A percentile compares a stretch with the other conserved stretches of the same genome.
These are phyloP conservation scores for Fistulinella prunicolor DNA, from an alignment of 768 basidiomycete species.

Conservation along the genomic window DNA sequence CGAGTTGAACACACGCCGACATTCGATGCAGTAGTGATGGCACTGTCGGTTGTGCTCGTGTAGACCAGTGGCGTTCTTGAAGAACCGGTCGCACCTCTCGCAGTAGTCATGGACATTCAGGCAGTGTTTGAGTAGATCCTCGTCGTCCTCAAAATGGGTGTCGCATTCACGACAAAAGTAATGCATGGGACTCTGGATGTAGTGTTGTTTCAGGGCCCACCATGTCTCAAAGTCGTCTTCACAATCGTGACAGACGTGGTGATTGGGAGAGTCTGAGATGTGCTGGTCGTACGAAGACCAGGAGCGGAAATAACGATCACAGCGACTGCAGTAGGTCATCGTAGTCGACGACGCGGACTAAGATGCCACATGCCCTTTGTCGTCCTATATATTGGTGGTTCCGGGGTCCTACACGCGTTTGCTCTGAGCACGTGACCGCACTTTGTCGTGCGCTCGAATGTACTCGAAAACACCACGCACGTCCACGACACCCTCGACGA, in stretches of 20 bases:
- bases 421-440: constrained; percentile 23
- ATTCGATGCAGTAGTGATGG: constrained; percentile 44
- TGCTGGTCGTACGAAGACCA: constrained; percentile 36
- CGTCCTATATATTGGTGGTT: not conserved
- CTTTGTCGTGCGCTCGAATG: no score
- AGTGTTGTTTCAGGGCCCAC: constrained; percentile 47
- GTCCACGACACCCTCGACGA: constrained; percentile 13
- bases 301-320: constrained; percentile 36
- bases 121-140: constrained; percentile 42
- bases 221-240: constrained; percentile 41
- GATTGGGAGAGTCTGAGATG: constrained; percentile 32
- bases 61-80: constrained; percentile 38
- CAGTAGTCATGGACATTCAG: constrained; percentile 43
- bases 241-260: constrained; percentile 48
- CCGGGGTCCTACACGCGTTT: constrained; percentile 32
- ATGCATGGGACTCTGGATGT: constrained; percentile 46
- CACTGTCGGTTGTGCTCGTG: constrained; percentile 47
- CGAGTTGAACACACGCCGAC: constrained; percentile 41
- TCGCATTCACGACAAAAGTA: constrained; percentile 53
- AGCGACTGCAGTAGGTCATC: constrained; percentile 39
- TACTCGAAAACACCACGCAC: not conserved
- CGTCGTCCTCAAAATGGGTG: constrained; percentile 35
- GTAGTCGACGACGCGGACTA: no score
- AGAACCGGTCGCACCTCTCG: constrained; percentile 38
- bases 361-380: no score